phyloP scores from a whole-genome alignment of 306 rosid genomes.

The Cucumis sativus region Cucumber_9930_V3 NC_026656.2:14287001-14287500 shows the following conservation, averaged over 20 bases:
- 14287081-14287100: neutral
- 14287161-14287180: constrained; percentile 18
- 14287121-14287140: constrained; percentile 17
- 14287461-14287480: neutral
- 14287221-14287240: neutral
- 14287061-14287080: too few species aligned
- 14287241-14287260: neutral
- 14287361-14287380: too few species aligned
- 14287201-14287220: neutral
- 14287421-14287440: too few species aligned
- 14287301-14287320: too few species aligned
- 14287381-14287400: too few species aligned
- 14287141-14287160: constrained; percentile 16
- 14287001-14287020: neutral
- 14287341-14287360: too few species aligned
- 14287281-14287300: too few species aligned
- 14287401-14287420: neutral
- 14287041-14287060: neutral
- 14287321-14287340: too few species aligned
- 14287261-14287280: too few species aligned
- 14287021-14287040: constrained; percentile 1
- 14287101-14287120: neutral
- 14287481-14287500: neutral
- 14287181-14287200: neutral
- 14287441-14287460: neutral